Evolutionary conservation across 306 rosid species (phyloP).

Genomic region (Psophocarpus tetragonolobus): DNA sequence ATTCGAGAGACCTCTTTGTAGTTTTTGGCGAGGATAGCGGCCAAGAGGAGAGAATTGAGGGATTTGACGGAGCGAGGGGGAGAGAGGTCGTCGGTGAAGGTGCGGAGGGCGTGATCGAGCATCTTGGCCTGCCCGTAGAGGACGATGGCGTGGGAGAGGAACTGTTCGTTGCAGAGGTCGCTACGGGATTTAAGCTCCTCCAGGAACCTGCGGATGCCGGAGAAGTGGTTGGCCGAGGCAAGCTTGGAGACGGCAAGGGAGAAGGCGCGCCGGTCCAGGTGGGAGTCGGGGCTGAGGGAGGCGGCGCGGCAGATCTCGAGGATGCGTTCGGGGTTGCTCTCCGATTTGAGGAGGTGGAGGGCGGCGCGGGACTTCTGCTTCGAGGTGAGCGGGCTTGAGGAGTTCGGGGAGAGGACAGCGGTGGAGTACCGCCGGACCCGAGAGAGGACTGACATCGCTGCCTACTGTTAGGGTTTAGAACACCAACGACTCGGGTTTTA

Average conservation of each 20-base stretch:
- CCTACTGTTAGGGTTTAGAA: not conserved
- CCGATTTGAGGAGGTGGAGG: constrained; percentile 61
- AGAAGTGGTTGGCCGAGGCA: constrained; percentile 55
- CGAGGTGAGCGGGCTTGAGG: constrained; percentile 48
- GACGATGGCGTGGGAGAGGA: constrained; percentile 58
- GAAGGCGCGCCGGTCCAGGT: constrained; percentile 67
- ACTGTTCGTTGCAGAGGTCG: constrained; percentile 69
- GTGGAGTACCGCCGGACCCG: constrained; percentile 64
- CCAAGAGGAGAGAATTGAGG: constrained; percentile 67
- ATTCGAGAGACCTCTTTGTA: constrained; percentile 59
- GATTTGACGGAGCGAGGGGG: constrained; percentile 53
- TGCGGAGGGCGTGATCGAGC: constrained; percentile 58
- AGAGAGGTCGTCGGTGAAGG: constrained; percentile 48
- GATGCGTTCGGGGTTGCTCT: constrained; percentile 66
- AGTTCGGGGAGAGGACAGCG: constrained; percentile 56
- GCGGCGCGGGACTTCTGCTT: constrained; percentile 57
- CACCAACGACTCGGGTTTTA: too few relatives aligned
- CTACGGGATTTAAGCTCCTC: constrained; percentile 60
- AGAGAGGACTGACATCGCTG: constrained; percentile 52
- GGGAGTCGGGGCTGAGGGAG: constrained; percentile 62
- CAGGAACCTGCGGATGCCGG: constrained; percentile 55
- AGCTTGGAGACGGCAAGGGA: constrained; percentile 71
- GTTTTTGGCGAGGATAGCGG: constrained; percentile 59
- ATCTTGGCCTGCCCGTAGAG: constrained; percentile 83
- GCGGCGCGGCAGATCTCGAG: constrained; percentile 79